phyloP scores from a whole-genome alignment of 495 filamentous ascomycete genomes.

The Thozetella sp. region DNA sequence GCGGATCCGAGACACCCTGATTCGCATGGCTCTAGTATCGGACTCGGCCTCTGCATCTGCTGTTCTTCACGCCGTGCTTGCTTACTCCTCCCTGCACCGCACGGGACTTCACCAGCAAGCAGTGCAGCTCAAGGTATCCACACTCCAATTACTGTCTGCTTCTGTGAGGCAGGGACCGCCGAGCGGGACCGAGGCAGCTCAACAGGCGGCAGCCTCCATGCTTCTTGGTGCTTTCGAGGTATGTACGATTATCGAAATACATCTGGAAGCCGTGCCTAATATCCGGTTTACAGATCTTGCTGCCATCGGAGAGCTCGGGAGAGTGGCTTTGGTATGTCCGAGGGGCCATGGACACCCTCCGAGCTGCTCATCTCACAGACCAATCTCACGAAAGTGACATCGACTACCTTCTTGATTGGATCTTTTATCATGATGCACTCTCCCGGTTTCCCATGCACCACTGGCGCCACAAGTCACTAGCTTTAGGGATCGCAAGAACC shows the following conservation, averaged over 20 bases:
- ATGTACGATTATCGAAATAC: constrained; percentile 4
- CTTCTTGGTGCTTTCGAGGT: constrained; percentile 25
- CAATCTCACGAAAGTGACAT: constrained; percentile 4
- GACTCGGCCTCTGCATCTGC: constrained; percentile 14
- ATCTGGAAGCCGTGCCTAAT: background rate
- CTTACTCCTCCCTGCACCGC: constrained; percentile 21
- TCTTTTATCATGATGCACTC: constrained; percentile 23
- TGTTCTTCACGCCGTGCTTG: constrained; percentile 18
- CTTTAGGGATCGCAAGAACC: constrained; percentile 1
- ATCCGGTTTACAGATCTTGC: constrained; percentile 16
- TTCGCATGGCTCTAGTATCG: constrained; percentile 14
- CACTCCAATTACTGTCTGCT: constrained; percentile 17
- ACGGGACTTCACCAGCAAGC: constrained; percentile 17
- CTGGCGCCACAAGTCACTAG: constrained; percentile 14
- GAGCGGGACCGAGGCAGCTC: constrained; percentile 15
- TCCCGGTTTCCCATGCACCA: constrained; percentile 21
- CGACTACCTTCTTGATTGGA: constrained; percentile 16
- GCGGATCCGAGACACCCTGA: constrained; percentile 18
- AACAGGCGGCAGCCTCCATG: constrained; percentile 27
- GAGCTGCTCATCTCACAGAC: constrained; percentile 12
- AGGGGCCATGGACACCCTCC: constrained; percentile 17
- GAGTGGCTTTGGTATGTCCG: constrained; percentile 25
- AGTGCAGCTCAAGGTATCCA: constrained; percentile 18
- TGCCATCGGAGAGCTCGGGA: constrained; percentile 19
- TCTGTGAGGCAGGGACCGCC: constrained; percentile 12